Evolutionary conservation across 768 basidiomycete species (phyloP).

Genomic region (Cystobasidiopsis lactophilus): DNA sequence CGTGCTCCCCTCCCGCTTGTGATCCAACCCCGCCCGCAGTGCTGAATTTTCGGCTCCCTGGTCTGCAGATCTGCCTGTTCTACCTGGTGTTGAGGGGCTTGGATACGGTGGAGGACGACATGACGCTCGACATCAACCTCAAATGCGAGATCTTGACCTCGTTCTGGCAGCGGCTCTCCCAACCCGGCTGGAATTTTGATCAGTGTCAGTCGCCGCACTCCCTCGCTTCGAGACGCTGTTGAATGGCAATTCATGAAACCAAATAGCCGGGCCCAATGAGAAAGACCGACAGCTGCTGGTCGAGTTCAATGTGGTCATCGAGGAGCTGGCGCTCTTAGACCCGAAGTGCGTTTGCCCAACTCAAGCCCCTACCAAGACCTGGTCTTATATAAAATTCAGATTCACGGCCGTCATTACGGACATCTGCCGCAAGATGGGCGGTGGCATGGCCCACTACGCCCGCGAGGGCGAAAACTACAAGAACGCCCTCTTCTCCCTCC

Average conservation of each 20-base stretch:
- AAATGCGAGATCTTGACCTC: constrained; percentile 68
- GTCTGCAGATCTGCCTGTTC: constrained; percentile 62
- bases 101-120: constrained; percentile 98
- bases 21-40: too few species aligned
- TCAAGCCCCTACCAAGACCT: not conserved
- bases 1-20: constrained; percentile 26
- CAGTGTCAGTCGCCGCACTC: constrained; percentile 25
- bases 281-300: constrained; percentile 67
- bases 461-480: constrained; percentile 41
- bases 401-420: constrained; percentile 62
- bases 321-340: constrained; percentile 49
- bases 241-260: not conserved
- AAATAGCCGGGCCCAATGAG: constrained; percentile 49
- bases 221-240: not conserved
- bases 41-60: too few species aligned
- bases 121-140: constrained; percentile 65
- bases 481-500: constrained; percentile 42
- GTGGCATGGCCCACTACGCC: constrained; percentile 88
- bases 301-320: constrained; percentile 57
- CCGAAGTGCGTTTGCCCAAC: constrained; percentile 31
- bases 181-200: constrained; percentile 67
- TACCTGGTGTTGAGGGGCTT: constrained; percentile 81
- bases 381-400: constrained; percentile 8
- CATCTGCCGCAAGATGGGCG: constrained; percentile 66
- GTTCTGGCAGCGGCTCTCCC: constrained; percentile 56